Evolutionary conservation across 345 rosid genomes (phyloP).

Genomic region (Linum lewisii): DNA sequence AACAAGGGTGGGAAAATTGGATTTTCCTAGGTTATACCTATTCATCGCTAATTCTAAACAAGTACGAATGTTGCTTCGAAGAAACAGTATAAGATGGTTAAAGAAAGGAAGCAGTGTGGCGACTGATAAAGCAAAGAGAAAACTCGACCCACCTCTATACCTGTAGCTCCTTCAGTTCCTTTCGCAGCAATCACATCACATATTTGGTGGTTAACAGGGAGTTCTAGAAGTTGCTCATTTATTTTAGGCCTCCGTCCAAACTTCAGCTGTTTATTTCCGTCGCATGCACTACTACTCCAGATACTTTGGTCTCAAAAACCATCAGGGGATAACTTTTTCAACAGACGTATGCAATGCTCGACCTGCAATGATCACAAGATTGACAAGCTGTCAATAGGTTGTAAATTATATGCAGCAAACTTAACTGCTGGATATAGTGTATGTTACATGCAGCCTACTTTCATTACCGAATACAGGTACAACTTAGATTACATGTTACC

Average conservation of each 20-base stretch:
- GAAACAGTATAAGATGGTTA: not conserved
- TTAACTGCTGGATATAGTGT: too few relatives aligned
- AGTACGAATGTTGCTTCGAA: not conserved
- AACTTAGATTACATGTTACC: too few relatives aligned
- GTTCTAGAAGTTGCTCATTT: conserved; percentile 69
- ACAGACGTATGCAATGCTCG: conserved; percentile 53
- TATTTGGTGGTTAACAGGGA: conserved; percentile 71
- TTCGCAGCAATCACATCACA: conserved; percentile 76
- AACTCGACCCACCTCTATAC: conserved; percentile 51
- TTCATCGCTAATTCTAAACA: not conserved
- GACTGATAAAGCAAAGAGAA: not conserved
- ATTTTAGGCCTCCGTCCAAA: conserved; percentile 58
- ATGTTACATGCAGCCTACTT: too few relatives aligned
- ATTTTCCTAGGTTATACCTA: too few relatives aligned
- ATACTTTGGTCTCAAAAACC: conserved; percentile 28
- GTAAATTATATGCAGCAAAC: not conserved
- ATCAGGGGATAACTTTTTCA: conserved; percentile 35
- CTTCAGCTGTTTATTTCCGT: conserved; percentile 36
- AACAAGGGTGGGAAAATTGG: too few relatives aligned
- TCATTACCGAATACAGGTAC: too few relatives aligned
- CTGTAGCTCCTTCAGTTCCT: conserved; percentile 58
- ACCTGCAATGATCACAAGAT: conserved; percentile 31
- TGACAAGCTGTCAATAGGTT: not conserved
- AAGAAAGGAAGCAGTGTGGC: not conserved
- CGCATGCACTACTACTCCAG: conserved; percentile 12